Base-by-base conservation (phyloP, 129 eudicot genomes). In the Lactuca saligna region DNA sequence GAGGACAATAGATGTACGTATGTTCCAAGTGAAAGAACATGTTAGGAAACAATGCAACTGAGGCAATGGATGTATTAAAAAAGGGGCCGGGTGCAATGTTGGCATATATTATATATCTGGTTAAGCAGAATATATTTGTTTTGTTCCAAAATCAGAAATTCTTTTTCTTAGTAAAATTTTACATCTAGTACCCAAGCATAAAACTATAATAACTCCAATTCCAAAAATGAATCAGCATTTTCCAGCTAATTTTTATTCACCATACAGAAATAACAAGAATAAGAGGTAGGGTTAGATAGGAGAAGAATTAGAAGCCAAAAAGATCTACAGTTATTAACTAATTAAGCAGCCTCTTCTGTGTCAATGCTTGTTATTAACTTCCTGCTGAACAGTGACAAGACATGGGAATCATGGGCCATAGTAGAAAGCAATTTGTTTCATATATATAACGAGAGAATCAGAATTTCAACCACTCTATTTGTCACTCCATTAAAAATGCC, bases 141-240 rank as follows among this genome's bases (percentile, higher is more conserved):
- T 35, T 61, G 16, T 61, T 61, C 49, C 42, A 25, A 37, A 37
- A 61, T 61, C 32, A 61, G 41, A 58, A 32, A 31, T 58, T 44
- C 11, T 9, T 32, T 25, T 58, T 32, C 63, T 38, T 58, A 32
- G 63, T 9, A 58, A 58, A 58, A 3, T 5, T 2, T 32, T 60
- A 46, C 20, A 60, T 32, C 25, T 34, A 60, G 44, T 60, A 17
- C 65, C 46, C 25, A 60, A 14, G 8, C 44, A 39, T 39, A 68
- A 54, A 13, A 46, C 58, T 35, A 70, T 17, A 48, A 9, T 61
- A 20, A 32, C 16, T 49, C 58, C 69, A 61, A 50, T 13, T 50
- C 16, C 48, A 42, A 42, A 54, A 68, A 35, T 34, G 35, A 71
- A 44, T 49, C 76, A 71, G 68, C 53, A 48, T 35, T 71, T 12